Base-by-base conservation (phyloP, 306 rosid genomes). In the Cucurbita pepo region DNA sequence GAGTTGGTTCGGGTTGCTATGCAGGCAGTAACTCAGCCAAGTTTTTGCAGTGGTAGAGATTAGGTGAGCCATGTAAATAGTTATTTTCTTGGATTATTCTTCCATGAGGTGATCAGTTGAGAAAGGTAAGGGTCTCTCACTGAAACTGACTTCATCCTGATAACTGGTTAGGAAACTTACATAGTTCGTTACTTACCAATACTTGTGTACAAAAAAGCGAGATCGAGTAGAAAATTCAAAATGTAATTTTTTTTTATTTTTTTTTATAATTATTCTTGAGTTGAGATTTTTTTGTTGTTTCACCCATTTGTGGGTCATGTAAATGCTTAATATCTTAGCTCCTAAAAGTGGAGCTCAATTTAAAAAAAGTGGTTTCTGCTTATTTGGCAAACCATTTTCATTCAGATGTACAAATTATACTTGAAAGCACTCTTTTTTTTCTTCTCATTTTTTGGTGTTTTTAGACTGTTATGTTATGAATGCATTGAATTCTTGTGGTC, bases 151-250 rank as follows among this genome's bases (percentile, higher is more conserved):
- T 67, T 22, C 55, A 67, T 22, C 41, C 41, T 47, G 40, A 67
- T 15, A 51, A 69, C 7, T 69, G 56, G 56, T 47, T 67, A 21
- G 73, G 21, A 21, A 30, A 47, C 43, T 58, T 37, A 44, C 61
- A 72, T 54, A 25, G 54, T 78, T 79, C 77, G 56, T 75, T 75
- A 80, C 75, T 79, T 85, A 83, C 81, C 79, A 81, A 88, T 88
- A 88, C 91, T 86, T 86, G 83, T 90, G 95, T 92, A 85, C 95
- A 92, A 84, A 91, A 92, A 84, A 91, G 82, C 76, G 85, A 81
- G 88, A 84, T 84, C 85, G 79, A 54, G 83, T 83, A 80, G 91
- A 74, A 85, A 86, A 77, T 92, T 85, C 74, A 34, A 50, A 51
- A 48, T 69, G 74, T 48, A 51, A 9, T 25, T 1, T 25, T 1